phyloP scores from a whole-genome alignment of 2,329 filamentous ascomycete genomes.

The Colletotrichum magnum region DNA sequence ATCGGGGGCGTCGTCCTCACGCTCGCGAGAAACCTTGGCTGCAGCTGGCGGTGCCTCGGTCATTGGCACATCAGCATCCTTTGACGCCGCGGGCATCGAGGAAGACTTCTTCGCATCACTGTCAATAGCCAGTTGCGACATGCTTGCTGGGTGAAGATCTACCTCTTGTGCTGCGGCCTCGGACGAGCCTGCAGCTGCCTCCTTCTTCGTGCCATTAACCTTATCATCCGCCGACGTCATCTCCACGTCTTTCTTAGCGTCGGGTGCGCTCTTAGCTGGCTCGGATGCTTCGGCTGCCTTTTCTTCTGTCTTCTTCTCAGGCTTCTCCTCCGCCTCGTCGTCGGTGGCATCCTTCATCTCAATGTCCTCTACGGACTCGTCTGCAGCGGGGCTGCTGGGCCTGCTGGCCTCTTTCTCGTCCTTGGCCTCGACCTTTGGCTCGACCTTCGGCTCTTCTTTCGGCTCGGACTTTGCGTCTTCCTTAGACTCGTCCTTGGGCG shows the following conservation, averaged over 20 bases:
- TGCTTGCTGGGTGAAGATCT: conserved; percentile 52
- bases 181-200: neutral
- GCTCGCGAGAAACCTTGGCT: conserved; percentile 78
- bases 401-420: conserved; percentile 34
- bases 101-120: conserved; percentile 45
- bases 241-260: conserved; percentile 38
- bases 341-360: conserved; percentile 45
- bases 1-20: conserved; percentile 79
- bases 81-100: conserved; percentile 5
- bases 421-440: conserved; percentile 24
- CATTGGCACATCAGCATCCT: conserved; percentile 63
- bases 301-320: conserved; percentile 9
- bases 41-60: conserved; percentile 63
- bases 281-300: conserved; percentile 32
- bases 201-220: conserved; percentile 27
- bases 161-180: conserved; percentile 47
- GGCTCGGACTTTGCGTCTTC: conserved; percentile 15
- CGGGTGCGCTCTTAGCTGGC: conserved; percentile 30
- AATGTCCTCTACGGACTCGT: conserved; percentile 43
- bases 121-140: conserved; percentile 57
- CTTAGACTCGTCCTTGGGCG: conserved; percentile 3
- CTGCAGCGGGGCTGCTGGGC: neutral
- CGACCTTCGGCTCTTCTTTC: conserved; percentile 3
- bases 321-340: conserved; percentile 9
- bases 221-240: conserved; percentile 34